Evolutionary conservation across 441 rosid species (phyloP), one percentile per base, ranked within the genome.

Genomic region (Theobroma grandiflorum): DNA sequence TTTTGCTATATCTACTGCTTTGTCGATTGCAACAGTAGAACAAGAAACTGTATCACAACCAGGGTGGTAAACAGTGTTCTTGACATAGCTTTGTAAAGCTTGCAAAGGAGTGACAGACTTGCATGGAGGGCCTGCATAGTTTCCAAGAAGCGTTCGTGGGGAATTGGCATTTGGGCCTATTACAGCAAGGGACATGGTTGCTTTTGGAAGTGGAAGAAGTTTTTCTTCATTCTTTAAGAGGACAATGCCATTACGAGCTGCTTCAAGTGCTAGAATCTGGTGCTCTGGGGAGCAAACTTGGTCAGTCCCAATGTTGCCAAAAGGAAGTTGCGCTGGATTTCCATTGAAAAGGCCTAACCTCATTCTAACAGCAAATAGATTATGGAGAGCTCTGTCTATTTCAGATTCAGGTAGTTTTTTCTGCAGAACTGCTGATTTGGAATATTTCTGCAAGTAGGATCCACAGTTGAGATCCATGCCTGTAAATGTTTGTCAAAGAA

Each of bases 401-500:
- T 86, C 85, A n/a, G 86, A 77, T 78, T 83, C 95, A 0, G 89
- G 77, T 3, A 96, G 78, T 85, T 92, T 93, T 68, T 87, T 87
- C 87, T 88, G 88, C 45, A 82, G 40, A 3, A 93, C 81, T 67
- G 99, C 98, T 50, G 95, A 88, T 86, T 90, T 91, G 6, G 97
- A 87, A 82, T 94, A 88, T 16, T 89, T 83, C 78, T 61, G 87
- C 87, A 96, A 74, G 84, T 89, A 96, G 63, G 86, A 38, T 77
- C 95, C 97, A 20, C 98, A 94, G 82, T 94, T 84, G 80, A 94
- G 87, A 81, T 96, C 99, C 98, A 96, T 93, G 26, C 96, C 96
- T 92, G 87, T 63, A 82, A 52, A 80, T 63, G 16, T 63, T 75
- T 15, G 58, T 49, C 59, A 62, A 43, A 62, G 42, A 62, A 62